Conservation (phyloP, 768 basidiomycete genomes). For the Glaciozyma martinii region DNA sequence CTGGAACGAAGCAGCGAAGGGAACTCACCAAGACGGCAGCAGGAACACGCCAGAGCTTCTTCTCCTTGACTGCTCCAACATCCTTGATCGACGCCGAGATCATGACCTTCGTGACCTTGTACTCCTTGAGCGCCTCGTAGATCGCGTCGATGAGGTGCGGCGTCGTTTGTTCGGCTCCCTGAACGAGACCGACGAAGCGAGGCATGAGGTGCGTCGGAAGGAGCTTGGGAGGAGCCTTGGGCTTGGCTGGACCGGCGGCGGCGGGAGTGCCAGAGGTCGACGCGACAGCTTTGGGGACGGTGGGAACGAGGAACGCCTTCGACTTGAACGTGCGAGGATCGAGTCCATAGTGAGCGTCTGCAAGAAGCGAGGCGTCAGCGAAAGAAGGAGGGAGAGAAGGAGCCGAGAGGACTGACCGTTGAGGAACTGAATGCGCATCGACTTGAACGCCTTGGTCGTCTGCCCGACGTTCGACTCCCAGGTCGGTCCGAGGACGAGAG, state of each 20-base stretch:
- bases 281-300: not conserved
- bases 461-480: conserved; percentile 15
- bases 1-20: not conserved
- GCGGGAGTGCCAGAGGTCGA: not conserved
- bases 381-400: too few species aligned
- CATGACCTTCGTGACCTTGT: not conserved
- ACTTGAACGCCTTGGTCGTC: conserved; percentile 9
- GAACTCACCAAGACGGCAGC: not conserved
- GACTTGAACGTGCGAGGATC: conserved; percentile 1
- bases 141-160: not conserved
- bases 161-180: not conserved
- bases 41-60: not conserved
- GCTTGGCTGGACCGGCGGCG: not conserved
- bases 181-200: not conserved
- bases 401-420: conserved; percentile 20
- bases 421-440: conserved; percentile 24
- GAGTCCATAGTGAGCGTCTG: conserved; percentile 4
- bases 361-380: not conserved
- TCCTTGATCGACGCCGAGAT: not conserved
- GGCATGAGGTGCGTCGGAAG: not conserved
- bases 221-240: not conserved
- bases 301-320: not conserved
- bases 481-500: conserved; percentile 17
- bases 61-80: not conserved
- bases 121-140: not conserved